These are phyloP conservation scores for Uncinocarpus reesii DNA, from an alignment of 2,329 filamentous ascomycete species.

Conservation along the genomic window DNA sequence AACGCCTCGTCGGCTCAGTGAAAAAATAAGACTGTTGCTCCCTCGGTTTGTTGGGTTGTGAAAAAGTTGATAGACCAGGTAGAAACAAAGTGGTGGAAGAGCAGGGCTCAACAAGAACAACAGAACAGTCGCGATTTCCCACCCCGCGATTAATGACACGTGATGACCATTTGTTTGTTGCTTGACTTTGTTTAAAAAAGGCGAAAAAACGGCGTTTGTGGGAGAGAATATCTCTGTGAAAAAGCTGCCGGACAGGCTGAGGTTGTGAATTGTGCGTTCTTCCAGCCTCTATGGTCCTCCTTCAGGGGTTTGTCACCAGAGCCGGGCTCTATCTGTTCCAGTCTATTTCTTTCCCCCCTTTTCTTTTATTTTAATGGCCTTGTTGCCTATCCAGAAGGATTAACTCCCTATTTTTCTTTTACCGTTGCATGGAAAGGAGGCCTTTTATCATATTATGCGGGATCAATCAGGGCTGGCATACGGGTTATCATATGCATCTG, in stretches of 20 bases:
- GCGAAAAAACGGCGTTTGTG: conserved; percentile 13
- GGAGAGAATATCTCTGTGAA: not conserved
- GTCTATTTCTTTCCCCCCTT: not conserved
- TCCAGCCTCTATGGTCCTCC: not conserved
- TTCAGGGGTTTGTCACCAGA: conserved; percentile 2
- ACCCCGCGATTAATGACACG: conserved; percentile 14
- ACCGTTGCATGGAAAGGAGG: conserved; percentile 2
- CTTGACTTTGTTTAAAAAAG: conserved; percentile 6
- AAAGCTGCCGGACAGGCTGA: no score
- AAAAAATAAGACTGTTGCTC: not conserved
- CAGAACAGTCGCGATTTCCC: conserved; percentile 11
- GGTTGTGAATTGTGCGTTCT: not conserved
- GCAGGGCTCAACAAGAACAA: conserved; percentile 11
- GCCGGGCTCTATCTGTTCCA: conserved; percentile 7
- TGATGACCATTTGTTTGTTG: conserved; percentile 10
- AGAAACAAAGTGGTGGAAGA: conserved; percentile 4
- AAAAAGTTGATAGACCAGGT: conserved; percentile 2
- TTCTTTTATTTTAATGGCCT: not conserved
- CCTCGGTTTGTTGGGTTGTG: not conserved
- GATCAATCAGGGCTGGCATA: conserved; percentile 5
- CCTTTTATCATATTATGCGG: not conserved
- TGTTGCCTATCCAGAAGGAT: not conserved
- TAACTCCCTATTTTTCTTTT: not conserved
- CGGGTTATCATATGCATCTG: not conserved
- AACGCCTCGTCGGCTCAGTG: not conserved